These are phyloP conservation scores for Phaeodactylum tricornutum DNA, from an alignment of 108 stramenopile genomes.

Conservation along the genomic window DNA sequence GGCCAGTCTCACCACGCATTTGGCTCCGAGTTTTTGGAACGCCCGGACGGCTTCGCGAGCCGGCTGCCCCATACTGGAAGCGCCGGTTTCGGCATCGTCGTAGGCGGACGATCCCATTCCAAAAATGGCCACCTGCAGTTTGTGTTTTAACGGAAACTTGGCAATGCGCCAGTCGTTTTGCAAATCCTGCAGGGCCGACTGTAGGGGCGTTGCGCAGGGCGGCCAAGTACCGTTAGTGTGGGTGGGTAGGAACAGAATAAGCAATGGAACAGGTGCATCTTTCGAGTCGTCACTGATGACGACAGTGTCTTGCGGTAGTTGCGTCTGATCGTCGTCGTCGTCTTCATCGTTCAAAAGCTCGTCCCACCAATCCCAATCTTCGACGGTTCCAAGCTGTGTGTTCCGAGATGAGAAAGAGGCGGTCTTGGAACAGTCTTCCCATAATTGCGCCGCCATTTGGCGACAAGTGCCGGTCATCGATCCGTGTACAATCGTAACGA, in stretches of 20 bases:
- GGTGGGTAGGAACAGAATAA: slow-evolving; percentile 62
- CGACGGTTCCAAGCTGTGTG: slow-evolving; percentile 34
- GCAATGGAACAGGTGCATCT: slow-evolving; percentile 19
- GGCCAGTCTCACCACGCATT: slow-evolving; percentile 22
- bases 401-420: too few relatives aligned
- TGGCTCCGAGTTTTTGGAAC: slow-evolving; percentile 56
- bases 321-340: slow-evolving; percentile 4
- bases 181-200: slow-evolving; percentile 49
- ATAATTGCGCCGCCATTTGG: neutral
- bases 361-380: slow-evolving; percentile 86
- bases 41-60: slow-evolving; percentile 50
- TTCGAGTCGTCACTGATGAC: neutral
- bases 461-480: neutral
- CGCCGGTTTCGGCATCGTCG: slow-evolving; percentile 44
- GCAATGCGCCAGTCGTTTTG: slow-evolving; percentile 77
- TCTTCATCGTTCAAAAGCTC: slow-evolving; percentile 71
- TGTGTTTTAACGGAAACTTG: slow-evolving; percentile 49
- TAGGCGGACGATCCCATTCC: slow-evolving; percentile 85
- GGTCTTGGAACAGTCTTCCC: too few relatives aligned
- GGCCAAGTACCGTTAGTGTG: slow-evolving; percentile 69
- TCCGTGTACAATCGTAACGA: slow-evolving; percentile 1
- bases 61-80: slow-evolving; percentile 74
- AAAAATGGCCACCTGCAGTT: slow-evolving; percentile 37
- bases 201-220: slow-evolving; percentile 28
- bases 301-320: too few relatives aligned